Base-by-base conservation (phyloP, 768 basidiomycete genomes). In the Rhizopogon vesiculosus region DNA sequence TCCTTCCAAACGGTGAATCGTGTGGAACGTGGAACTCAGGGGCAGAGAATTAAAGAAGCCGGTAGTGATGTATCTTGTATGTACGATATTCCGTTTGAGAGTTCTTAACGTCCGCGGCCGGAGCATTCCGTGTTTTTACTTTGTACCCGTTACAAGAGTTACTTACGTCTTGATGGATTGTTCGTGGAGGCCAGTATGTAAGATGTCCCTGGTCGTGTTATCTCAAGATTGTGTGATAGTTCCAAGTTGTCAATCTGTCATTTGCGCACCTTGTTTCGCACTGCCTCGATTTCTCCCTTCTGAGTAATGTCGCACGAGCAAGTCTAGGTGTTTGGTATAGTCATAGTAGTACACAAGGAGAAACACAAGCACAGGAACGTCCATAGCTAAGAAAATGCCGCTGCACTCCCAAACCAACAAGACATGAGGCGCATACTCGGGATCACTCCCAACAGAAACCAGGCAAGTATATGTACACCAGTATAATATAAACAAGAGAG, bases 251-350 rank as follows among this genome's bases (percentile, higher is more conserved):
- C 46, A 22, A 12, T 22, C 15, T 38, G 15, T 49, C 48, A 49
- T 19, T 38, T 22, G 33, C 35, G 4, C 10, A 12, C 10, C 12
- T 38, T 38, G 35, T 38, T 38, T 38, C 35, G 35, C 35, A 38
- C 35, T 4, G 35, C 35, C 35, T 10, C 25, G 25, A 25, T 4
- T 25, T 38, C 31, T 33, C 31, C 31, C 31, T 9, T 33, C 31
- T 22, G 6, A 33, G 31, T 8, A 8, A 33, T 33, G 31, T 33
- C 31, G 3, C 31, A 33, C 31, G 31, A 33, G 31, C 31, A 56
- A 55, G 31, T 58, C 57, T 58, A 58, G 4, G 25, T 25, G 25
- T 58, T 43, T 45, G 57, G 57, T 58, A 58, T 58, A 29, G 7
- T 43, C 12, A 16, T 44, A 42, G 31, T 54, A 42, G 53, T 29